phyloP scores from a whole-genome alignment of 1,139 yeast genomes.

The Lodderomyces margitis region DNA sequence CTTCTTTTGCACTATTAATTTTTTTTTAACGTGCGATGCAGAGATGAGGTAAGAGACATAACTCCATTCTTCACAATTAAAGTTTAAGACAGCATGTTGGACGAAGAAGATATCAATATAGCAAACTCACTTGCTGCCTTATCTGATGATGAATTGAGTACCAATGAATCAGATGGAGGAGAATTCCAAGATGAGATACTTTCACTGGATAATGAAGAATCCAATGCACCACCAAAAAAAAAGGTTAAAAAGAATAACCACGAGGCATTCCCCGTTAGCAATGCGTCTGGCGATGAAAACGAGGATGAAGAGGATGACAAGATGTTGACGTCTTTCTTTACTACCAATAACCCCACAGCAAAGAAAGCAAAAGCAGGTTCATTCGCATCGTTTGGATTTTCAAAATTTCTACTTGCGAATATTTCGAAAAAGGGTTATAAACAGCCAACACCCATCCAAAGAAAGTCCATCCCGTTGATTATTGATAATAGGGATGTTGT shows the following conservation, averaged over 20 bases:
- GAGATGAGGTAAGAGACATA: not conserved
- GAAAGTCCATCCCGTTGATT: conserved; percentile 89
- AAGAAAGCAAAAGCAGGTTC: conserved; percentile 77
- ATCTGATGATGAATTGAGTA: conserved; percentile 23
- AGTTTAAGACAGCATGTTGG: conserved; percentile 32
- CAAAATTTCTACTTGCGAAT: conserved; percentile 66
- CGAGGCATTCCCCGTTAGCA: conserved; percentile 59
- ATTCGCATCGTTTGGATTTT: conserved; percentile 87
- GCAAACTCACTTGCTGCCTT: conserved; percentile 54
- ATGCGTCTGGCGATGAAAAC: conserved; percentile 63
- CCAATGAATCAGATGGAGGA: conserved; percentile 31
- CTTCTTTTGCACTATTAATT: not conserved
- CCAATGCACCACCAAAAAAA: conserved; percentile 22
- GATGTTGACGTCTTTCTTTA: conserved; percentile 26
- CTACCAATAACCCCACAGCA: conserved; percentile 42
- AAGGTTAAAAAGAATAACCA: conserved; percentile 16
- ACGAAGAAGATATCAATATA: conserved; percentile 68
- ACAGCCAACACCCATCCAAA: conserved; percentile 96
- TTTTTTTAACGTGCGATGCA: not conserved
- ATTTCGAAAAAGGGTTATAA: conserved; percentile 83
- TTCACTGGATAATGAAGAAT: conserved; percentile 47
- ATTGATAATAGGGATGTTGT: conserved; percentile 90
- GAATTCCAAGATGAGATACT: conserved; percentile 62
- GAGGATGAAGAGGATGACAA: conserved; percentile 39
- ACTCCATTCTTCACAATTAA: not conserved